These are phyloP conservation scores for Colletotrichum gigasporum DNA, from an alignment of 2,329 filamentous ascomycete species.

Conservation along the genomic window DNA sequence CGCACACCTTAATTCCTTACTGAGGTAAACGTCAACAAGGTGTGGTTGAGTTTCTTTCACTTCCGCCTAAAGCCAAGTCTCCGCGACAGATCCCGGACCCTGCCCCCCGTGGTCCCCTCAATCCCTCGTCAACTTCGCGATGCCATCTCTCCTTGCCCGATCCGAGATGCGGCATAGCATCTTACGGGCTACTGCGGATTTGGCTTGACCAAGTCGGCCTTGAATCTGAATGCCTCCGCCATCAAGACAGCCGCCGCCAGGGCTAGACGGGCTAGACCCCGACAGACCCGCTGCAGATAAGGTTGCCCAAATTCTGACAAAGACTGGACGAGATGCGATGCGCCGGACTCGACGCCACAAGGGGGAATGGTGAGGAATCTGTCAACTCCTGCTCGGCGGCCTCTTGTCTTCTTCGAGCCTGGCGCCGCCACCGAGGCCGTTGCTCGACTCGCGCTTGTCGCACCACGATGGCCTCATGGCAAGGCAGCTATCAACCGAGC, in stretches of 20 bases:
- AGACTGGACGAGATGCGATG: constrained; percentile 13
- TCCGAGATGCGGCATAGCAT: neutral
- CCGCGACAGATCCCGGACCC: constrained; percentile 4
- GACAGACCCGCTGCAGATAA: constrained; percentile 19
- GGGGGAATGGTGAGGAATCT: neutral
- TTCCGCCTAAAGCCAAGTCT: constrained; percentile 11
- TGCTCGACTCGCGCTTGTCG: neutral
- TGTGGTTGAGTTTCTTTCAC: constrained; percentile 13
- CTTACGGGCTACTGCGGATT: neutral
- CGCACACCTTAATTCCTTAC: neutral
- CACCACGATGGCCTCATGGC: constrained; percentile 23
- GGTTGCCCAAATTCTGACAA: constrained; percentile 15
- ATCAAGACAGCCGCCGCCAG: neutral
- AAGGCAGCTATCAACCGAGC: constrained; percentile 9
- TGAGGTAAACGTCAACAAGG: constrained; percentile 3
- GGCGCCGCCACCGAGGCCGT: neutral
- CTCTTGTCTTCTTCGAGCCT: neutral
- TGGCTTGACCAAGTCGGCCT: neutral
- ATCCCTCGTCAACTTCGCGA: neutral
- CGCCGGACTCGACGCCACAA: constrained; percentile 1
- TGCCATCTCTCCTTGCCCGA: neutral
- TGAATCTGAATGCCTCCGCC: neutral
- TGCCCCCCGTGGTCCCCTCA: neutral
- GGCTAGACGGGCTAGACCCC: neutral
- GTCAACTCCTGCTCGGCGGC: neutral